Conservation (phyloP, 768 basidiomycete species). For the Podaxis sp. region DNA sequence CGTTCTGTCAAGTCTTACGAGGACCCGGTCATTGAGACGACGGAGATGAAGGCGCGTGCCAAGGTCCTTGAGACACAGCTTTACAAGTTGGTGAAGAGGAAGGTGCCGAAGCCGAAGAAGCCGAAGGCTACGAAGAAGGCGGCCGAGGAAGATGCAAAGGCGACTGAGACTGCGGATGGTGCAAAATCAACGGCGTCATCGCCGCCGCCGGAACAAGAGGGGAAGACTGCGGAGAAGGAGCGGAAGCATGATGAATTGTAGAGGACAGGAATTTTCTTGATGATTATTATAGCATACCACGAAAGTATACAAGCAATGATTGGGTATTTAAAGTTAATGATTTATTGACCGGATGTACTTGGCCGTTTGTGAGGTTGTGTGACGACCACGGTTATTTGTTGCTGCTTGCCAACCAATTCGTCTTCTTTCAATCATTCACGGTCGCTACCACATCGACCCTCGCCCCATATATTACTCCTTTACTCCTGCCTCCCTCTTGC, state of each 20-base stretch:
- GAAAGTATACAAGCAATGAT: conserved; percentile 11
- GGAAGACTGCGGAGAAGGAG: conserved; percentile 14
- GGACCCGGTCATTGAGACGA: conserved; percentile 83
- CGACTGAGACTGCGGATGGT: conserved; percentile 19
- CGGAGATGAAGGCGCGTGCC: conserved; percentile 82
- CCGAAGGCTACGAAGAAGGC: conserved; percentile 35
- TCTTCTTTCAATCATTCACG: not conserved
- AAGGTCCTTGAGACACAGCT: conserved; percentile 77
- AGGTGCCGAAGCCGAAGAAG: conserved; percentile 64
- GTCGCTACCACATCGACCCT: not conserved
- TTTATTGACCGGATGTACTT: not conserved
- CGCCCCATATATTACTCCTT: not conserved
- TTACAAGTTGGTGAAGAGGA: conserved; percentile 67
- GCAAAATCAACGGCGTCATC: conserved; percentile 2
- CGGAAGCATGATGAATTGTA: conserved; percentile 26
- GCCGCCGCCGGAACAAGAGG: conserved; percentile 13
- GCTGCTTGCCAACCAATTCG: conserved; percentile 5
- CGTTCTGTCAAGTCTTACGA: conserved; percentile 69
- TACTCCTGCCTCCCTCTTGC: not conserved
- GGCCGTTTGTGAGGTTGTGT: not conserved
- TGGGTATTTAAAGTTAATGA: conserved; percentile 14
- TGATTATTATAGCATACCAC: conserved; percentile 7
- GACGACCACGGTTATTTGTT: conserved; percentile 12
- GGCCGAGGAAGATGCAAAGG: conserved; percentile 9
- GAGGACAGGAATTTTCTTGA: conserved; percentile 1